Base-by-base conservation (phyloP, 371 early-diverging fungal species). In the Amoeboaphelidium protococcarum region DNA sequence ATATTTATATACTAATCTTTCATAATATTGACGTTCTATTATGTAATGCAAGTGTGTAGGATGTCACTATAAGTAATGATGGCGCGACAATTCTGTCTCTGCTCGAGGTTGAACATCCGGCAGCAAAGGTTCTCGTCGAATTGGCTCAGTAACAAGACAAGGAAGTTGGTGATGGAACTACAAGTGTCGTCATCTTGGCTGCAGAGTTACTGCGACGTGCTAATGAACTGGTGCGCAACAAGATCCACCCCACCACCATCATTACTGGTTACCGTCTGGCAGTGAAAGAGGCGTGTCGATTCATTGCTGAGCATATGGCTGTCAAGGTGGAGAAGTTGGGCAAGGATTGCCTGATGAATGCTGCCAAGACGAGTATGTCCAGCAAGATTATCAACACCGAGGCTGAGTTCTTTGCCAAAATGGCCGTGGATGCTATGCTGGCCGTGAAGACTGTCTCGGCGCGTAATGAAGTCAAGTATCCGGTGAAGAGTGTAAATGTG, bases 141-240 rank as follows among this genome's bases (percentile, higher is more conserved):
- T 73, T 98, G 26, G 98, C 99, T 45, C 86, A 88, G 50, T 88
- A 94, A 56, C 99, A 99, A 70, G 99, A 99, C 64, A 85, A 84
- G 54, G 97, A 98, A 68, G 98, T 98, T 3, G 99, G 99, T 20
- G 99, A 99, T 60, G 99, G 99, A 37, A 99, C 99, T 22, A 99
- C 99, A 0, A 84, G 90, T 26, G 99, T 99, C n/a, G 99, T 98
- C 41, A 76, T 99, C 45, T 80, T 99, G 52, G 99, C 99, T 13
- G 86, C 94, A 42, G 91, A 90, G 62, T 70, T 99, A 46, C 75
- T 99, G 57, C 78, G 82, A 54, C 74, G 91, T 51, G 99, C 98
- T 54, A 85, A 88, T 56, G 88, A 90, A 49, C 68, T 95, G 46
- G 89, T 99, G 42, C 85, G 91, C 66, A 84, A 87, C 66, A 91